Percentiles rank a stretch among this genome's conserved stretches.
Conservation (phyloP, 257 asterid species). For the Solanum verrucosum region DNA sequence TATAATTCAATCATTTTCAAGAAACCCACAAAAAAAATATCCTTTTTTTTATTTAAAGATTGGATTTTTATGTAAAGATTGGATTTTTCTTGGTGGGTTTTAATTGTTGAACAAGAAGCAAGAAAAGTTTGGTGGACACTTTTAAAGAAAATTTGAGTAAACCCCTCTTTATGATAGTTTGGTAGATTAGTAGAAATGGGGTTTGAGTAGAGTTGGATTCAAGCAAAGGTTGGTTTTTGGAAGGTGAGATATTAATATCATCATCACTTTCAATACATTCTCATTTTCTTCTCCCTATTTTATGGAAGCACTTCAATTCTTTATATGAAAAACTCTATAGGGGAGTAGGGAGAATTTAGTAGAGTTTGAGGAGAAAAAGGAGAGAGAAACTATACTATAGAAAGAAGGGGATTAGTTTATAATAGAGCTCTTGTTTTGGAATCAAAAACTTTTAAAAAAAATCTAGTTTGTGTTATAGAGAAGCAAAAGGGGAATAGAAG, state of each 20-base stretch:
- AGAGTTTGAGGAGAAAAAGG: neutral
- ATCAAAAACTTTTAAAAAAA: neutral
- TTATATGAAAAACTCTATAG: neutral
- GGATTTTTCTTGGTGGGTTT: neutral
- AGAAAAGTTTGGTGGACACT: constrained; percentile 36
- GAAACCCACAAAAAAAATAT: neutral
- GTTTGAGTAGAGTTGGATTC: constrained; percentile 43
- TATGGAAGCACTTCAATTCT: neutral
- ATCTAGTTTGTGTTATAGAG: neutral
- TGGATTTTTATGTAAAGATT: constrained; percentile 19
- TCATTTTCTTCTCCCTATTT: neutral
- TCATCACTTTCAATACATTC: constrained; percentile 13
- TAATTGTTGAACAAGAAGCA: constrained; percentile 6
- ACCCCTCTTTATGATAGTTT: constrained; percentile 1
- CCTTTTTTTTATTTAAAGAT: constrained; percentile 14
- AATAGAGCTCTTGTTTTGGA: constrained; percentile 2
- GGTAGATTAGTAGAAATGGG: constrained; percentile 8
- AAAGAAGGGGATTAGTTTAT: neutral
- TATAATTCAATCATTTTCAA: constrained; percentile 38
- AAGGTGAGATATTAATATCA: constrained; percentile 56
- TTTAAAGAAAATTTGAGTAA: neutral
- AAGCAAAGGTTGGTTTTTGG: constrained; percentile 54
- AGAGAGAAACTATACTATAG: neutral
- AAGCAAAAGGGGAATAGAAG: neutral
- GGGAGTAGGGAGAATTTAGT: neutral